Base-by-base conservation (phyloP, 495 filamentous ascomycete genomes). In the Penicillium verhagenii region DNA sequence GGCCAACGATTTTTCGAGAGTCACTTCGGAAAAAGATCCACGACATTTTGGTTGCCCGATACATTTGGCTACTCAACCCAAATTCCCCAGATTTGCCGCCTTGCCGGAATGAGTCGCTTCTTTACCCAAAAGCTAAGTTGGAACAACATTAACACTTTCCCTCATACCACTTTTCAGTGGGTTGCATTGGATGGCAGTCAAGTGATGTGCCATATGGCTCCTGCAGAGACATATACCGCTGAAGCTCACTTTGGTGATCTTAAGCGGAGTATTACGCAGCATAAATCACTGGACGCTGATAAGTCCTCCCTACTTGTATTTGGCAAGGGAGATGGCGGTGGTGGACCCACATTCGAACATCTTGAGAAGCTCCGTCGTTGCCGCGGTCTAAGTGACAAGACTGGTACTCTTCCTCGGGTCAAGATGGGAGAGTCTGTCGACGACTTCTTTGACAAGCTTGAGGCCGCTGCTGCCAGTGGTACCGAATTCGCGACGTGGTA, bases 141-240 rank as follows among this genome's bases (percentile, higher is more conserved):
- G 87, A 98, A 98, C 71, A 97, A 97, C 70, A 97, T 98, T 78
- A 97, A 98, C 75, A 96, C 88, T 54, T 98, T 98, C 73, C 94
- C 94, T 1, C 94, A 97, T 60, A 97, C 93, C 1, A 97, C 94
- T 1, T 98, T 98, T 78, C 94, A 94, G 63, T 98, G 94, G 94
- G 92, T 98, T 18, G 78, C 91, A 2, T 82, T 96, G 23, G 94
- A 98, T 66, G 92, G 93, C 16, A 95, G 88, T 55, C 94, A 98
- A 63, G 94, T 98, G 39, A 80, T 98, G 47, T 97, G 93, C 70
- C 94, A 98, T 68, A 98, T 98, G 94, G 79, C 91, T 16, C 93
- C 94, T 9, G 77, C 90, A 5, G 89, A 98, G 65, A 98, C 94
- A 0, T 97, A 97, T 67, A 98, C 94, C 9, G 90, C 94, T 2